Base-by-base conservation (phyloP, 1,139 yeast genomes). In the Pichiaceae sp. region DNA sequence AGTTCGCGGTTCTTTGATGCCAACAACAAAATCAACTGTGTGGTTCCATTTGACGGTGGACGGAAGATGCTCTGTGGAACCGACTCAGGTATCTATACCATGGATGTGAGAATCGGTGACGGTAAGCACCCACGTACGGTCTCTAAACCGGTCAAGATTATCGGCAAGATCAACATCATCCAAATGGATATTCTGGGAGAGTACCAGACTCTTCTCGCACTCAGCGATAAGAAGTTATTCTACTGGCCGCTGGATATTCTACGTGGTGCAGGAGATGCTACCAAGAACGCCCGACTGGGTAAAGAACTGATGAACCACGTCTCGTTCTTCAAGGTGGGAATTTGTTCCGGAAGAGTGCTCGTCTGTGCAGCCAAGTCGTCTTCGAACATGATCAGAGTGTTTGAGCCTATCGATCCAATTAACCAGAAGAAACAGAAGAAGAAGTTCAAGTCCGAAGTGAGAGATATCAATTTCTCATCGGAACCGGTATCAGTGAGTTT, bases 1-100 rank as follows among this genome's bases (percentile, higher is more conserved):
- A 87, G 77, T 58, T 85, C 82, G 31, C 71, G 77, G 50, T 75
- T 79, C 52, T 89, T 89, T 58, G 78, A 72, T 44, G 59, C 60
- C 40, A 78, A 80, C 19, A 84, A 85, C 53, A 76, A 81, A 45
- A 86, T 91, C 48, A 87, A 85, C 53, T 87, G 97, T 64, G 93
- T 91, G 21, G 89, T 85, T 27, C 95, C 96, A 24, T 81, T 89
- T 56, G 95, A 91, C 53, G 96, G 96, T 39, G 97, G 98, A 18
- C 75, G 95, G 46, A 85, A 89, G 57, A 63, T 89, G 47, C 60
- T 91, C 33, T 89, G 85, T 52, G 97, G 97, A 34, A 87, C 97
- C 0, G 95, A 87, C 54, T 72, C 80, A 3, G 98, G 98, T 8
- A 78, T 91, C 6, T 93, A 84, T 70, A 76, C 86, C 33, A 78